Evolutionary conservation across 169 alveolate genomes (phyloP), one percentile per base, ranked within the genome.

Genomic region (Plasmodium reichenowi): DNA sequence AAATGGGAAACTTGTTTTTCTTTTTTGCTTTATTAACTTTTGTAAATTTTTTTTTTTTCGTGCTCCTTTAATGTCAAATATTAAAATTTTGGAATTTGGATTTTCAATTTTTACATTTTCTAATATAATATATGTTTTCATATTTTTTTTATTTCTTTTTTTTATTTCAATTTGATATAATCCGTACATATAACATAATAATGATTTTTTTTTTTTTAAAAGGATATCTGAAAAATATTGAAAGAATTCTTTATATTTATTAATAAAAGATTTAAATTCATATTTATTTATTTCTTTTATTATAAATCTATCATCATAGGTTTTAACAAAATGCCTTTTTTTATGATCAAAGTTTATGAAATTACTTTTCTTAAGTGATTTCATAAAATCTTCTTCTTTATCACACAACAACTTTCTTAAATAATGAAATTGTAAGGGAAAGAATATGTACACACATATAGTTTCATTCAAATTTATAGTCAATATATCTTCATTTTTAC

Each of bases 41-140:
- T 83, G 91, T 56, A 83, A 22, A 22, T 83, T 83, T 83, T 83
- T 83, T 68, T 83, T 83, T 63, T 83, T 83, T 29, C 91, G 68
- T 43, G 91, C 91, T 22, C 91, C 91, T 67, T 83, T 83, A 17
- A 83, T 83, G 47, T 83, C 91, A 83, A 83, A 83, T 68, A 83
- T 83, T 83, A 83, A 83, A 38, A 83, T 67, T 56, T 83, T 83
- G 20, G 91, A 50, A 62, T 83, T 83, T 1, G 5, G 54, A 17
- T 63, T 60, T 24, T 54, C 83, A 50, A 83, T 83, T 68, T 68
- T 83, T 6, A 83, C 73, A 83, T 83, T 83, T 68, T 83, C 91
- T 66, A 83, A 54, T 54, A 83, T 83, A 24, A 83, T 83, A 26
- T 68, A 83, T 6, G 85, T 47, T 68, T 83, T 83, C 20, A 83